These are phyloP conservation scores for Penicillium desertorum DNA, from an alignment of 495 filamentous ascomycete genomes.

Conservation along the genomic window DNA sequence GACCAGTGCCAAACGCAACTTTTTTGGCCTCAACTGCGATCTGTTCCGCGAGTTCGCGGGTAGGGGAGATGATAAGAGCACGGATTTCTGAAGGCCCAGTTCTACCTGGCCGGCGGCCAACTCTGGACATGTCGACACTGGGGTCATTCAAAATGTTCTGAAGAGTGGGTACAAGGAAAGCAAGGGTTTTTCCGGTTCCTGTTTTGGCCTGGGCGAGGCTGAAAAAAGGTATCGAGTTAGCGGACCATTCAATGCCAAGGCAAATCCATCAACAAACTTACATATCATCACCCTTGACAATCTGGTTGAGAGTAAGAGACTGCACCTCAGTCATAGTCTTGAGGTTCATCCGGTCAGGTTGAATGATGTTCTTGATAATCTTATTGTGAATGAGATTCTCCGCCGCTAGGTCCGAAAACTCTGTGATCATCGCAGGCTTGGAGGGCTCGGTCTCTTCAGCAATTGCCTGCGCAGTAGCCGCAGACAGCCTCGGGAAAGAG, in stretches of 20 bases:
- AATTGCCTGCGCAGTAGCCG: slow-evolving; percentile 25
- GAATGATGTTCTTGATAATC: slow-evolving; percentile 67
- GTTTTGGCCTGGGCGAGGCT: slow-evolving; percentile 89
- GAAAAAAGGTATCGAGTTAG: slow-evolving; percentile 20
- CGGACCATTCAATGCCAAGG: background rate
- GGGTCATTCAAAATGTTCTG: slow-evolving; percentile 69
- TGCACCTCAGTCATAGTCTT: slow-evolving; percentile 95
- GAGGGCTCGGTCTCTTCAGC: slow-evolving; percentile 19
- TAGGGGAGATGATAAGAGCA: slow-evolving; percentile 89
- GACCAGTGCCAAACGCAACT: slow-evolving; percentile 61
- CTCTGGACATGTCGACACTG: slow-evolving; percentile 36
- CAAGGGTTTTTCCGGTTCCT: slow-evolving; percentile 85
- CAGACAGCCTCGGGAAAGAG: slow-evolving; percentile 30
- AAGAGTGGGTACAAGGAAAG: slow-evolving; percentile 74
- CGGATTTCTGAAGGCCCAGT: slow-evolving; percentile 65
- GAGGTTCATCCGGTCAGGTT: slow-evolving; percentile 62
- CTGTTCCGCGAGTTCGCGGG: slow-evolving; percentile 92
- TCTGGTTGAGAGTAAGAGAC: slow-evolving; percentile 72
- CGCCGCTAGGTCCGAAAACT: slow-evolving; percentile 67
- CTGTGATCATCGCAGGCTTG: slow-evolving; percentile 48
- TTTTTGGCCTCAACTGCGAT: slow-evolving; percentile 81
- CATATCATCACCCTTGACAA: slow-evolving; percentile 78
- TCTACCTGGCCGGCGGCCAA: slow-evolving; percentile 6
- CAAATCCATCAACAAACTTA: slow-evolving; percentile 39
- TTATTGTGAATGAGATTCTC: slow-evolving; percentile 60